Conservation (phyloP, 2,329 filamentous ascomycete species). For the Clonostachys rosea region DNA sequence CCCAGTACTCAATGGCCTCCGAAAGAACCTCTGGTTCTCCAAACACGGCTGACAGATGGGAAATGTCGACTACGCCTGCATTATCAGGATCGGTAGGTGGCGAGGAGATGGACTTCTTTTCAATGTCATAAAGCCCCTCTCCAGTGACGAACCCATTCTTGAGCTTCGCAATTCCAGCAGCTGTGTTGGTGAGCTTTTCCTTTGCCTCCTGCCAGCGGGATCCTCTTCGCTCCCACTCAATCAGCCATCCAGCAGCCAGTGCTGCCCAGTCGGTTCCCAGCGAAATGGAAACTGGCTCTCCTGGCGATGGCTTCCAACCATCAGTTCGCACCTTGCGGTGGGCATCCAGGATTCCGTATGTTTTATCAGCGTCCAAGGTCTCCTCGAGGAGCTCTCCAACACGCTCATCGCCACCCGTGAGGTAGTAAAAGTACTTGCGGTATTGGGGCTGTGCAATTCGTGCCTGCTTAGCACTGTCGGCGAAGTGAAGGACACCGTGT, state of each 20-base stretch:
- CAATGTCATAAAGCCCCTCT: constrained; percentile 43
- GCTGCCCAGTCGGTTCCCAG: constrained; percentile 57
- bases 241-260: constrained; percentile 51
- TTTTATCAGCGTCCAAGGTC: constrained; percentile 37
- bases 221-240: constrained; percentile 55
- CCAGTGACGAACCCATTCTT: constrained; percentile 57
- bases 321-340: constrained; percentile 54
- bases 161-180: constrained; percentile 45
- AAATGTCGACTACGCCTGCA: constrained; percentile 42
- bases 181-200: constrained; percentile 40
- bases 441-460: constrained; percentile 53
- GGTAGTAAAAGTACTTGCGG: constrained; percentile 49
- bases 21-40: constrained; percentile 54
- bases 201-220: constrained; percentile 46
- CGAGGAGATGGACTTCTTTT: constrained; percentile 42
- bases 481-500: constrained; percentile 58
- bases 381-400: constrained; percentile 48
- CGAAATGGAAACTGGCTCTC: constrained; percentile 37
- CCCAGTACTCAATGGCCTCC: constrained; percentile 46
- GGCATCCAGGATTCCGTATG: constrained; percentile 49
- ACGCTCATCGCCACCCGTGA: constrained; percentile 52
- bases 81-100: constrained; percentile 49
- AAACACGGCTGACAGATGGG: constrained; percentile 54
- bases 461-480: constrained; percentile 57
- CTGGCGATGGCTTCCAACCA: constrained; percentile 36